Evolutionary conservation across 2,329 filamentous ascomycete species (phyloP), one percentile per base, ranked within the genome.

Genomic region (Pseudogymnoascus sp.): DNA sequence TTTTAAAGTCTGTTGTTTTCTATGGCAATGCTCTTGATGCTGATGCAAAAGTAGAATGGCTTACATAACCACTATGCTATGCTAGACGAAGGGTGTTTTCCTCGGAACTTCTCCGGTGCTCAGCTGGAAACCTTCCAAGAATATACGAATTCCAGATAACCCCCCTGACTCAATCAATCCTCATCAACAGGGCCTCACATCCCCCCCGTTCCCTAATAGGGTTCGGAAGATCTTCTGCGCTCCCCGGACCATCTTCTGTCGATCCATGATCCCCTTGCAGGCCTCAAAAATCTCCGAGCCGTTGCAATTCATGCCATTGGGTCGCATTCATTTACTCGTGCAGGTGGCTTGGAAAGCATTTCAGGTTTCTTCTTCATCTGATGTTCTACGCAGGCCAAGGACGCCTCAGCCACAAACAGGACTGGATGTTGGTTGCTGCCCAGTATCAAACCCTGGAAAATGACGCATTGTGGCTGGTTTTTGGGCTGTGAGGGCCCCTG

Each of bases 261-360:
- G 50, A 56, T 56, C 50, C n/a, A 26, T 19, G 50, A 19, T 33
- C 26, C 29, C 50, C 50, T 62, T 47, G 50, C 50, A 56, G 50
- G 10, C 29, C 6, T 4, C n/a, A 56, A 53, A 56, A 56, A 13
- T 56, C 26, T 56, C 50, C 50, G 50, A 56, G n/a, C 50, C 26
- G 26, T 33, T 19, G n/a, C n/a, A 29, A 5, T 56, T 19, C 50
- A 16, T 13, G 13, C n/a, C n/a, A 56, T 56, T 56, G 50, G 50
- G 26, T 56, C 50, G 10, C 50, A 56, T 56, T 56, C 50, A 56
- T 33, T 56, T 56, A 56, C 26, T 56, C n/a, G 26, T 56, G 50
- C 50, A 56, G 50, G 50, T 7, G 29, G 50, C 50, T 56, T 56
- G 26, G n/a, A 26, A 13, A 56, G 8, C 2, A 56, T 33, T 33